Evolutionary conservation across 352 stramenopile species (phyloP), one percentile per base, ranked within the genome.

Genomic region (Discostella stelligera): DNA sequence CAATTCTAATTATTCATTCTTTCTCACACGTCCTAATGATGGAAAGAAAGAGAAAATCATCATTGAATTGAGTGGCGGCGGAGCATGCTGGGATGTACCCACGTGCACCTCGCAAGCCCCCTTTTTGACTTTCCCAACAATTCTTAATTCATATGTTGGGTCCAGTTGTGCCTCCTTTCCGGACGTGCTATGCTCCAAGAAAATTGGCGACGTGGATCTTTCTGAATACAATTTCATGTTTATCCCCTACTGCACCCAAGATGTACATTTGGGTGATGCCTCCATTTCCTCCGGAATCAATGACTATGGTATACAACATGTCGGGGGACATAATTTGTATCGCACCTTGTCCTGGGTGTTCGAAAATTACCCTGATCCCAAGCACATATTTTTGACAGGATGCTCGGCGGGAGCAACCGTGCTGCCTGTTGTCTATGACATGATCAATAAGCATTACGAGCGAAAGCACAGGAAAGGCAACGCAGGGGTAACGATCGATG

Each of bases 401-500:
- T 86, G 74, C 44, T 78, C 63, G n/a, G 79, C 79, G 18, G 79
- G 74, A 13, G 79, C 69, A 20, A 83, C 79, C 2, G 62, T 55
- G 2, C 10, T 86, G 20, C 79, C 79, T 0, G 66, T 86, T 6
- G 79, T 66, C 5, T 77, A 85, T 55, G 62, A 78, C 64, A 50
- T 82, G 16, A 54, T 85, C 13, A 71, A 77, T 55, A 64, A 70
- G 37, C 73, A 85, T 67, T 85, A 85, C 59, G 79, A 82, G 6
- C 78, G 37, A 14, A 44, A 44, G 7, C 11, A 8, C 1, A 44
- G 37, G 37, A 11, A 10, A 44, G 56, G 39, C 3, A 0, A 13
- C 4, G 2, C 9, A 59, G 37, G 37, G 13, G 53, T 66, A 0
- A 59, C 23, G 8, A 65, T 74, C 27, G 32, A 55, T 20, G 32